phyloP scores from a whole-genome alignment of 345 rosid species.

The Turnera subulata region DNA sequence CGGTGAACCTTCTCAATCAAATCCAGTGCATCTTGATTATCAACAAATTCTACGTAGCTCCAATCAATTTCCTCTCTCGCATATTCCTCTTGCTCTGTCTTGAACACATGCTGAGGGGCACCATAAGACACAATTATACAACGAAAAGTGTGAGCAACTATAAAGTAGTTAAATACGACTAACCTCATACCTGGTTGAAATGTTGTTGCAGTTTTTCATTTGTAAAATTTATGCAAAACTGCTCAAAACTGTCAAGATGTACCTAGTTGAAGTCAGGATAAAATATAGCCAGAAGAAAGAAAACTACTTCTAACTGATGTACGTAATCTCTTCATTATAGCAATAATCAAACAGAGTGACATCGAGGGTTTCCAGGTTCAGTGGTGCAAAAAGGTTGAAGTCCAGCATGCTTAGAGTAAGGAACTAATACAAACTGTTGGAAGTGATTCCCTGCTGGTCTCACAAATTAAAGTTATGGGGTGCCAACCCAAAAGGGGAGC shows the following conservation, averaged over 20 bases:
- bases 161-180: slow-evolving; percentile 31
- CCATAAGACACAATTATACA: slow-evolving; percentile 27
- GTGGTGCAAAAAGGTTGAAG: too few relatives aligned
- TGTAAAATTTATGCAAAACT: slow-evolving; percentile 86
- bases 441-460: too few relatives aligned
- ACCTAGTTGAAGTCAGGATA: slow-evolving; percentile 9
- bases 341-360: background rate
- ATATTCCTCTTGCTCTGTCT: slow-evolving; percentile 82
- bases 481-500: too few relatives aligned
- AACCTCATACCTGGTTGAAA: slow-evolving; percentile 94
- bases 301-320: background rate
- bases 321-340: background rate
- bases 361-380: background rate
- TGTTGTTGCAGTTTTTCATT: slow-evolving; percentile 96
- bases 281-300: background rate
- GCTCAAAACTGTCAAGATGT: slow-evolving; percentile 62
- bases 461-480: too few relatives aligned
- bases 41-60: slow-evolving; percentile 83
- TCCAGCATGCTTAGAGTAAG: too few relatives aligned
- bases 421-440: too few relatives aligned
- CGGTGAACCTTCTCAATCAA: slow-evolving; percentile 78
- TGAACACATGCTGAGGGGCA: slow-evolving; percentile 73
- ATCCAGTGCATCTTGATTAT: slow-evolving; percentile 85
- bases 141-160: slow-evolving; percentile 16
- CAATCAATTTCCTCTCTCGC: slow-evolving; percentile 72